phyloP scores from a whole-genome alignment of 2,329 filamentous ascomycete species.

The Rutstroemia sp. region DNA sequence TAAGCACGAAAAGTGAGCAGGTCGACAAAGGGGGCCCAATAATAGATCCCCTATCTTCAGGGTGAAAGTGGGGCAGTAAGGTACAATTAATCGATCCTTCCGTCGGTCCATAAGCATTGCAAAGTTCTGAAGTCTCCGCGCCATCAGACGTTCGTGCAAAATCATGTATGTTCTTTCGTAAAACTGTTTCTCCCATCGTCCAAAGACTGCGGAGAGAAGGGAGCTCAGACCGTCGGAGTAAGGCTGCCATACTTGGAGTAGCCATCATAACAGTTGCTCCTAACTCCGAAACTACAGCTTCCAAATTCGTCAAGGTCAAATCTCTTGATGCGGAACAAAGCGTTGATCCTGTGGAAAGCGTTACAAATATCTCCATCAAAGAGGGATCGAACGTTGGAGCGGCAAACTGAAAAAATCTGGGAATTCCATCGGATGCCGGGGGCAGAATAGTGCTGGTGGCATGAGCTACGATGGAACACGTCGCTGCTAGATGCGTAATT shows the following conservation, averaged over 20 bases:
- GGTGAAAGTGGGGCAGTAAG: not conserved
- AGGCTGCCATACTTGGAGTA: conserved; percentile 1
- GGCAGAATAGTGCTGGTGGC: not conserved
- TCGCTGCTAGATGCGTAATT: conserved; percentile 18
- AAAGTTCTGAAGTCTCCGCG: not conserved
- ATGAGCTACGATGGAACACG: conserved; percentile 6
- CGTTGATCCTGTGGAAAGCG: not conserved
- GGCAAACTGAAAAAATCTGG: not conserved
- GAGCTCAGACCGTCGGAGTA: not conserved
- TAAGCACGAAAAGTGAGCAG: not conserved
- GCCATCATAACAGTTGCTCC: conserved; percentile 4
- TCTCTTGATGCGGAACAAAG: conserved; percentile 1
- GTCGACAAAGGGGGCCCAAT: not conserved
- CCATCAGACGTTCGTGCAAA: not conserved
- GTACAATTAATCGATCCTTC: not conserved
- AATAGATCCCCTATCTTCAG: not conserved
- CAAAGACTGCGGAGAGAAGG: not conserved
- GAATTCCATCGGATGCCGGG: not conserved
- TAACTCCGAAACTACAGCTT: not conserved
- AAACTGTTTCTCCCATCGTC: not conserved
- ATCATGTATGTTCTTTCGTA: conserved; percentile 3
- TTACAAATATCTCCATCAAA: conserved; percentile 28
- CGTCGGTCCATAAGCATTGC: conserved; percentile 3
- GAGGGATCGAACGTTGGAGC: conserved; percentile 19
- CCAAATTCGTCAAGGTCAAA: not conserved